These are phyloP conservation scores for Stentor roeselii DNA, from an alignment of 73 alveolate genomes.

Conservation along the genomic window DNA sequence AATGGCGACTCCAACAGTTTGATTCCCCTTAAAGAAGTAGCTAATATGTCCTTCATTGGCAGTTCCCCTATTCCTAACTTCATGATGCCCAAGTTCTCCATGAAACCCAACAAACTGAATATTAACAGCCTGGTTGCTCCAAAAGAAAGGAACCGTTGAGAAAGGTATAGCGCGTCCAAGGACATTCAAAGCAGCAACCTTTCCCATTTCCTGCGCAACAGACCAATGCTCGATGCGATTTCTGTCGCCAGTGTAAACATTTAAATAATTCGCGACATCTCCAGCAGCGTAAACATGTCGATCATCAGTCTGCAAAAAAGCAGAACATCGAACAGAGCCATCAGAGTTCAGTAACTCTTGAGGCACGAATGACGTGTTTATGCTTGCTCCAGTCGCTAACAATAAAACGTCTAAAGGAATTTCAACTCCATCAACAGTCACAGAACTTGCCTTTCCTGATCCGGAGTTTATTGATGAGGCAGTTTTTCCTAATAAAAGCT, in stretches of 20 bases:
- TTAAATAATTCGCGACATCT: constrained; percentile 76
- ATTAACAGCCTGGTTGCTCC: constrained; percentile 57
- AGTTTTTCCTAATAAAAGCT: constrained; percentile 38
- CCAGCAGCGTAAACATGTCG: constrained; percentile 87
- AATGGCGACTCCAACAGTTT: constrained; percentile 13
- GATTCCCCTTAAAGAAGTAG: constrained; percentile 27
- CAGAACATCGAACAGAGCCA: constrained; percentile 69
- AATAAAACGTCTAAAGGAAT: constrained; percentile 79
- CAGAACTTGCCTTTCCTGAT: constrained; percentile 51
- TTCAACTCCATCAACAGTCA: constrained; percentile 51
- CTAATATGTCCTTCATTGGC: background rate
- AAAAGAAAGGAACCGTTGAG: constrained; percentile 79
- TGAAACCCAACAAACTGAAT: constrained; percentile 20
- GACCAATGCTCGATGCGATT: constrained; percentile 81
- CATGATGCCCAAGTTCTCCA: background rate
- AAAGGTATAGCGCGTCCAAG: constrained; percentile 69
- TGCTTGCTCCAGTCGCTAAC: constrained; percentile 75
- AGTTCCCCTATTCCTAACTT: background rate
- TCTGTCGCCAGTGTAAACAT: constrained; percentile 65
- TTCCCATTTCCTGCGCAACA: constrained; percentile 69
- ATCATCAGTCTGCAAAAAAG: constrained; percentile 63
- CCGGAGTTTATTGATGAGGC: constrained; percentile 50
- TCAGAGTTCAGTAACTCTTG: constrained; percentile 41
- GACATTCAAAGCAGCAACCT: constrained; percentile 81
- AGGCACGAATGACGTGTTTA: constrained; percentile 54